Percentiles rank a stretch among this genome's conserved stretches.
Conservation (phyloP, 768 basidiomycete species). For the Lactarius quietus region DNA sequence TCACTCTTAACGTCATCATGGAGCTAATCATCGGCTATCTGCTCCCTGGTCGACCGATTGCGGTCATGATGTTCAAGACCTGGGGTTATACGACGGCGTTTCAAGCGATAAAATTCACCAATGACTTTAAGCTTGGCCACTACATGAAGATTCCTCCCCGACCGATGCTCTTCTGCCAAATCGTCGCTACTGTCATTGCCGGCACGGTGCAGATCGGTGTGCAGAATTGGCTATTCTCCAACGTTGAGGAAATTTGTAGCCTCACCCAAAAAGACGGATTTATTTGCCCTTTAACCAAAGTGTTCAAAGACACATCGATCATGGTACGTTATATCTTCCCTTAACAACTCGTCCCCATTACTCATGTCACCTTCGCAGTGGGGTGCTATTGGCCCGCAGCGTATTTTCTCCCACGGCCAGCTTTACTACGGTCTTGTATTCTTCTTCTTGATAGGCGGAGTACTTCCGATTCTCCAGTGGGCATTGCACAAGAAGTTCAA, state of each 20-base stretch:
- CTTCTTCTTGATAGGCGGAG: conserved; percentile 76
- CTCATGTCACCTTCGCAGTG: conserved; percentile 1
- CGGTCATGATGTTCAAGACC: conserved; percentile 86
- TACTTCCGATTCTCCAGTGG: conserved; percentile 56
- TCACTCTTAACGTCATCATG: conserved; percentile 68
- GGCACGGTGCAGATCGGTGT: conserved; percentile 66
- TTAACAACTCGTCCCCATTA: too few species aligned
- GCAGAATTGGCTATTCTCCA: conserved; percentile 44
- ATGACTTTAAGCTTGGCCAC: conserved; percentile 74
- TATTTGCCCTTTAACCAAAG: conserved; percentile 32
- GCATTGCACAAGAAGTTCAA: conserved; percentile 33
- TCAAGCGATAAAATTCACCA: conserved; percentile 64
- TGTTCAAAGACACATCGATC: conserved; percentile 43
- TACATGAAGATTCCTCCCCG: conserved; percentile 73
- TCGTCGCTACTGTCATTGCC: conserved; percentile 42
- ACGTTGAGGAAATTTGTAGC: conserved; percentile 40
- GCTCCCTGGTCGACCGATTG: conserved; percentile 76
- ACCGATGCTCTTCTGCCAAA: conserved; percentile 69
- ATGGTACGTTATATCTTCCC: not conserved
- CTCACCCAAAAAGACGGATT: conserved; percentile 39
- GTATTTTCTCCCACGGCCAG: not conserved
- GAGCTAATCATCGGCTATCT: conserved; percentile 79
- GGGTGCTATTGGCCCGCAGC: not conserved
- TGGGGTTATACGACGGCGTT: conserved; percentile 72
- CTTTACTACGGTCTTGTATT: conserved; percentile 41